Base-by-base conservation (phyloP, 78 protist species). In the Speleostelium caveatum region DNA sequence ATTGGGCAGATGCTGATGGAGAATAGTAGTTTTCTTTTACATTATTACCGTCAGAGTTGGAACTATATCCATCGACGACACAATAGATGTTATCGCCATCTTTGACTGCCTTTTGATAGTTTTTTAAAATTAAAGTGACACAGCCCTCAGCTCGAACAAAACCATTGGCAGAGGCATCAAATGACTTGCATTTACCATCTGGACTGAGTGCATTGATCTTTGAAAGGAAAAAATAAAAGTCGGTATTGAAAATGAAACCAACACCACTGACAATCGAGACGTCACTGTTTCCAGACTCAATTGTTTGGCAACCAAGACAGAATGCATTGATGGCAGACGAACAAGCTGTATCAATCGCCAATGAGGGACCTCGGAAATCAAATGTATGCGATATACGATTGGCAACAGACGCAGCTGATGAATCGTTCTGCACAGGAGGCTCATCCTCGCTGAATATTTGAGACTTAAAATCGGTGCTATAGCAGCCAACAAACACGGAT, bases 321-420 rank as follows among this genome's bases (percentile, higher is more conserved):
- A 67, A 26, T 55, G 69, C 75, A 67, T 67, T 79, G 5, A 79
- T 12, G 3, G 77, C 51, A 7, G 88, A 66, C 3, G 76, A 67
- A 39, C 88, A 79, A 10, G 88, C 77, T 14, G 88, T 79, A 38
- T 79, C 88, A 5, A 79, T 12, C 1, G 88, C 38, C 42, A 79
- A n/a, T 12, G 88, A 65, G 1, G 75, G 77, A 36, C 88, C 88
- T 35, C 88, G 63, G 3, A 79, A 67, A 68, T 79, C 88, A 56
- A 79, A 79, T 10, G 62, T 36, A 28, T 79, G 56, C 0, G 88
- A 77, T 3, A 77, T 26, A 22, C 87, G 28, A 45, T 77, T 77
- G 26, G 76, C 17, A 71, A 71, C 24, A 33, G 39, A 26, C 39
- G 17, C 17, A 49, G 33, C 5, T 65, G 69, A 24, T 21, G 62